phyloP scores from a whole-genome alignment of 768 basidiomycete species.

The Candolleomyces aberdarensis region DNA sequence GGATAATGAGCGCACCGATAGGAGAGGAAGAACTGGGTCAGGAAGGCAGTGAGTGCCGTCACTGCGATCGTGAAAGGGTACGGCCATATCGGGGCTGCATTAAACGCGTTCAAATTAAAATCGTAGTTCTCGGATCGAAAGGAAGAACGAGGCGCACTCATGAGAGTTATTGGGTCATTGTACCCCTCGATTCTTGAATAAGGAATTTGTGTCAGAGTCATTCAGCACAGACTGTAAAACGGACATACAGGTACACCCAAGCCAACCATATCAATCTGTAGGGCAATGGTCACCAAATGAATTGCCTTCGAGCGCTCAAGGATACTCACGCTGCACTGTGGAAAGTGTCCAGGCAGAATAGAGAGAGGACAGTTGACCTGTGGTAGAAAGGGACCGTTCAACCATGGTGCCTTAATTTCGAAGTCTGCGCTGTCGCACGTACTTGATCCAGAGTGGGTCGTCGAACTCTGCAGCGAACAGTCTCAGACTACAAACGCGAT shows the following conservation, averaged over 20 bases:
- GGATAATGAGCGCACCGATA: constrained; percentile 25
- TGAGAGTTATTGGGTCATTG: constrained; percentile 26
- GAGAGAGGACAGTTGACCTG: constrained; percentile 25
- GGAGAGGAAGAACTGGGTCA: constrained; percentile 45
- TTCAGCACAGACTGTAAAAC: neutral
- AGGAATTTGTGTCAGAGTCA: neutral
- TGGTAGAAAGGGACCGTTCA: neutral
- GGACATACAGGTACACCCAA: constrained; percentile 7
- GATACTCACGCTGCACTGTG: constrained; percentile 33
- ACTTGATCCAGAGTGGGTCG: constrained; percentile 33
- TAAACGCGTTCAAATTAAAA: neutral
- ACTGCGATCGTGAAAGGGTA: constrained; percentile 45
- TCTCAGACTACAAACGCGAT: constrained; percentile 6
- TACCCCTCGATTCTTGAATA: constrained; percentile 30
- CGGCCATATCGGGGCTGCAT: constrained; percentile 39
- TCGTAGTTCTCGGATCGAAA: neutral
- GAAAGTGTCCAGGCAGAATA: constrained; percentile 31
- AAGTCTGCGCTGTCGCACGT: neutral
- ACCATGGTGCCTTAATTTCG: neutral
- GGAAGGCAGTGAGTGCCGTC: constrained; percentile 40
- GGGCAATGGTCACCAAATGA: constrained; percentile 11
- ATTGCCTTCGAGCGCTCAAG: constrained; percentile 1
- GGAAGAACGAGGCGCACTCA: constrained; percentile 15
- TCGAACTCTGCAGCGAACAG: constrained; percentile 27
- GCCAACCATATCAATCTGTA: constrained; percentile 25